Percentiles rank a stretch among this genome's conserved stretches.
These are phyloP conservation scores for Macroventuria anomochaeta DNA, from an alignment of 2,329 filamentous ascomycete species.

Conservation along the genomic window DNA sequence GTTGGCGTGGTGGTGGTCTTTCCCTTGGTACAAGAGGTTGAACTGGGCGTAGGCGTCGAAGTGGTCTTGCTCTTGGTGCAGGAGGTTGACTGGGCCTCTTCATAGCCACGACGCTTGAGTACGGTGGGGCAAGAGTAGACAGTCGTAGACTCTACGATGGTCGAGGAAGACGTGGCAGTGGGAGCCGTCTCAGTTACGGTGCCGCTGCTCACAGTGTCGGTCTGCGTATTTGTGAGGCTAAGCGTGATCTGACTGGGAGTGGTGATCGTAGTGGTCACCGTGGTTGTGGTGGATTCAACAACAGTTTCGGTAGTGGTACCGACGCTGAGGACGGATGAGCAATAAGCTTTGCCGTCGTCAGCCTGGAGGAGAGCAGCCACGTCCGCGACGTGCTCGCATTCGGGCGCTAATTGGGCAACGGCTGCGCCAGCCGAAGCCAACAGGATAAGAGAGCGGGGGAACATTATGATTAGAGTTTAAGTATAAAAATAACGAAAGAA, in stretches of 20 bases:
- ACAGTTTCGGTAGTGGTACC: conserved; percentile 12
- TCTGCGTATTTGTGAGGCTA: conserved; percentile 8
- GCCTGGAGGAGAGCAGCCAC: conserved; percentile 9
- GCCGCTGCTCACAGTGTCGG: conserved; percentile 9
- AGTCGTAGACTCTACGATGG: conserved; percentile 1
- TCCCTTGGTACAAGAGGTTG: conserved; percentile 10
- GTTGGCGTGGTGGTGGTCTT: conserved; percentile 5
- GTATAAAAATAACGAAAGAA: conserved; percentile 4
- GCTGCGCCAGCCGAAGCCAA: conserved; percentile 16
- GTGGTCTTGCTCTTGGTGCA: conserved; percentile 19
- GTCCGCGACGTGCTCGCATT: conserved; percentile 14
- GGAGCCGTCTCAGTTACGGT: conserved; percentile 15
- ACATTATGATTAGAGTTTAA: conserved; percentile 20
- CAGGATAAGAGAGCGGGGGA: conserved; percentile 14
- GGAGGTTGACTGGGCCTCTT: conserved; percentile 6
- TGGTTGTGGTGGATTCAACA: conserved; percentile 10
- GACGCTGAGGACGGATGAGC: conserved; percentile 13
- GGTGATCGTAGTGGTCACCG: conserved; percentile 15
- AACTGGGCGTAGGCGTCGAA: not conserved
- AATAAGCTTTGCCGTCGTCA: conserved; percentile 15
- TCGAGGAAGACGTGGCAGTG: conserved; percentile 1
- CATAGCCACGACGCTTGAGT: conserved; percentile 9
- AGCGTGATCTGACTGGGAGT: conserved; percentile 14
- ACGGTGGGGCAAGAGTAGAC: conserved; percentile 13
- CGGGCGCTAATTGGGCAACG: conserved; percentile 12